Evolutionary conservation across 495 filamentous ascomycete species (phyloP), one percentile per base, ranked within the genome.

Genomic region (Podospora tetraspora): DNA sequence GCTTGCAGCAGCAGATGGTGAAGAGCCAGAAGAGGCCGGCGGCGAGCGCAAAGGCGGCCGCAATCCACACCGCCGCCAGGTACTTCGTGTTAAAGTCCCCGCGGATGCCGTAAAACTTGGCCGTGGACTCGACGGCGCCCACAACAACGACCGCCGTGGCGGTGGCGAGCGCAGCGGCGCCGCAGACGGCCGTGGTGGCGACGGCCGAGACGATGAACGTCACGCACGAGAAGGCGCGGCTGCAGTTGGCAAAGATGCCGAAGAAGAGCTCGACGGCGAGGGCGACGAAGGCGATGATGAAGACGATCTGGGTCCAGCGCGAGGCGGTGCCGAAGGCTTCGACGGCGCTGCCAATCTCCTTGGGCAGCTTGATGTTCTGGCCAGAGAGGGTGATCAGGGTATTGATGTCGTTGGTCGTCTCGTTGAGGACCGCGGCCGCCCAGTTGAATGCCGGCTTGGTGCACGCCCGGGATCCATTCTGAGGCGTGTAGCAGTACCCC

Each of bases 11-110:
- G 90, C 94, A 97, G 66, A 88, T 84, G 78, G 88, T 92, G 79
- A 96, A 87, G 71, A 91, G 81, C 94, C 94, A 98, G 89, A 97
- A 97, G 72, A 96, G 71, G 67, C 84, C 84, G 16, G 88, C 88
- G 61, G 75, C 91, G 24, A 92, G 71, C 59, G 90, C 87, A 77
- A 96, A 95, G 34, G 84, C 90, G 12, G 89, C 90, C 61, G 88
- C 89, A 61, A 97, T 78, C 94, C 94, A 98, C 61, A 88, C 85
- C 5, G 85, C 79, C 25, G 84, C 84, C 66, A 91, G 87, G 78
- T 90, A 93, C 72, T 84, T 82, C 61, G 73, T 86, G 77, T 92
- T 90, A 73, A 94, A 80, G 57, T 73, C 75, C 57, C 86, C 84
- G 1, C 83, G 75, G 68, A 94, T 87, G 59, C 87, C 84, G 76